A percentile compares a stretch with the other conserved stretches of the same genome.
phyloP scores from a whole-genome alignment of 2,329 filamentous ascomycete genomes.

The Aspergillus novofumigatus region DNA sequence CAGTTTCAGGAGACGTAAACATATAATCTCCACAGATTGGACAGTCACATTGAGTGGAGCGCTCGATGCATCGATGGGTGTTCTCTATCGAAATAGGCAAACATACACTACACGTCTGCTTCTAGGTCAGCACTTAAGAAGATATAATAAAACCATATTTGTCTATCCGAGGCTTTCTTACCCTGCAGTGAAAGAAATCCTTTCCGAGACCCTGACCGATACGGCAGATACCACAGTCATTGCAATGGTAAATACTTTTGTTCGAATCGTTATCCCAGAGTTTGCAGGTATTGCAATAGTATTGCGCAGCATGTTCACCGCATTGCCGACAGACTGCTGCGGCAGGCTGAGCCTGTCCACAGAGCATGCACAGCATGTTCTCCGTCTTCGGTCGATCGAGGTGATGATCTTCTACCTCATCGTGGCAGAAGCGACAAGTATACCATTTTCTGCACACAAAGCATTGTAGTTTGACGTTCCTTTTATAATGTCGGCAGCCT shows the following conservation, averaged over 20 bases:
- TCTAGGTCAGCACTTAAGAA: conserved; percentile 11
- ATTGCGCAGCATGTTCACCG: conserved; percentile 72
- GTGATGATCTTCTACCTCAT: conserved; percentile 72
- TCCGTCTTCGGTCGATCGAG: conserved; percentile 78
- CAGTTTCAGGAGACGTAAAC: conserved; percentile 82
- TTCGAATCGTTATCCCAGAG: conserved; percentile 91
- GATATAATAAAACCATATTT: neutral
- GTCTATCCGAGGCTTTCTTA: conserved; percentile 37
- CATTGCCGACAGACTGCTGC: conserved; percentile 75
- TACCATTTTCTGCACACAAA: conserved; percentile 88
- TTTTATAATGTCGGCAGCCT: conserved; percentile 88
- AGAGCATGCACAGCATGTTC: conserved; percentile 98
- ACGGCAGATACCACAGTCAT: conserved; percentile 92
- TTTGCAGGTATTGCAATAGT: conserved; percentile 93
- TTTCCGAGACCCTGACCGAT: conserved; percentile 88
- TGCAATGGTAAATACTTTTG: conserved; percentile 93
- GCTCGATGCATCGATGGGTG: conserved; percentile 89
- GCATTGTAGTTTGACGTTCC: conserved; percentile 95
- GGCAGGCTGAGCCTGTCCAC: conserved; percentile 76
- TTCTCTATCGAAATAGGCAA: conserved; percentile 82
- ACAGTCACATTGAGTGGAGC: conserved; percentile 91
- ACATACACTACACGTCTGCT: conserved; percentile 85
- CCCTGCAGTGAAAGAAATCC: conserved; percentile 98
- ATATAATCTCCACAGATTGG: conserved; percentile 96
- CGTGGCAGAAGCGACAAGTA: conserved; percentile 91